These are phyloP conservation scores for Colletotrichum sp. DNA, from an alignment of 2,329 filamentous ascomycete species.

Conservation along the genomic window DNA sequence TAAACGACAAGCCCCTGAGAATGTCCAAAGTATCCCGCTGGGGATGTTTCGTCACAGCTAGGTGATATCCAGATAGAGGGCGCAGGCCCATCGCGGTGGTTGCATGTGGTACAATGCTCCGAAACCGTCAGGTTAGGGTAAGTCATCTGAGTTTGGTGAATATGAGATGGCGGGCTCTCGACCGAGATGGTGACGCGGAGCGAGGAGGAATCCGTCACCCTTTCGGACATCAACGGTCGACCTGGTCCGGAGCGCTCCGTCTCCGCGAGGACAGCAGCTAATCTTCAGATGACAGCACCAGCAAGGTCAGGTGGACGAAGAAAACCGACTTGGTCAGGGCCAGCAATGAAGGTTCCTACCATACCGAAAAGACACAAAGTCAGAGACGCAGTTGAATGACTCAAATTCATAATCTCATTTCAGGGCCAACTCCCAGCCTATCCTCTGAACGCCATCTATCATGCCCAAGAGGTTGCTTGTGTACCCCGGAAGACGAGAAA, in stretches of 20 bases:
- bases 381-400: not conserved
- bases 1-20: not conserved
- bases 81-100: not conserved
- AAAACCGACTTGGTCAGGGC: not conserved
- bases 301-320: not conserved
- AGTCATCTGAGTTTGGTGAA: not conserved
- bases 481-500: constrained; percentile 1
- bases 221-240: not conserved
- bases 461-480: not conserved
- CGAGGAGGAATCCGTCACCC: not conserved
- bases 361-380: not conserved
- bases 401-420: constrained; percentile 17
- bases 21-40: not conserved
- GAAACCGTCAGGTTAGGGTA: not conserved
- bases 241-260: not conserved
- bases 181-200: not conserved
- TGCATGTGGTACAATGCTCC: not conserved
- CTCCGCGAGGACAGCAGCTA: not conserved
- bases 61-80: not conserved
- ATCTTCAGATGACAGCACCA: not conserved
- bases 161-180: not conserved
- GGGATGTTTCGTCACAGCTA: not conserved
- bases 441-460: constrained; percentile 20
- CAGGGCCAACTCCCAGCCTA: constrained; percentile 4
- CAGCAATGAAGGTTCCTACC: not conserved